These are phyloP conservation scores for Phytophthora palmivora DNA, from an alignment of 352 stramenopile species.

Conservation along the genomic window DNA sequence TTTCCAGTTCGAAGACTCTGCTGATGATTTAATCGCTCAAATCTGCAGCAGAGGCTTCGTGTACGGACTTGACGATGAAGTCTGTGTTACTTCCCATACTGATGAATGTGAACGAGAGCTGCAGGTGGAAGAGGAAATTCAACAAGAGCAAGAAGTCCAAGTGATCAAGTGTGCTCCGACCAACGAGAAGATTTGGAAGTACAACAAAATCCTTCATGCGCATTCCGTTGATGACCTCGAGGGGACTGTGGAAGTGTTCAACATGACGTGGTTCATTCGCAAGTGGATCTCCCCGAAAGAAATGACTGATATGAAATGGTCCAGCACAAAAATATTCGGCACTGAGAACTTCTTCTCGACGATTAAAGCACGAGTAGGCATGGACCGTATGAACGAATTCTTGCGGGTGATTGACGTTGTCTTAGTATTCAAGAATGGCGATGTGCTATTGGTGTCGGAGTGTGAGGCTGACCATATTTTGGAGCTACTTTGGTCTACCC, in stretches of 20 bases:
- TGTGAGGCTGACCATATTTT: conserved; percentile 51
- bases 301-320: conserved; percentile 39
- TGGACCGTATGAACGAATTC: conserved; percentile 26
- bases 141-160: conserved; percentile 41
- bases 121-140: conserved; percentile 57
- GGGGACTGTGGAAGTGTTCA: neutral
- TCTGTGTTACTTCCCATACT: conserved; percentile 47
- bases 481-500: conserved; percentile 34
- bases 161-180: conserved; percentile 7
- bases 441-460: conserved; percentile 49
- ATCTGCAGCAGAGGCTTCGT: conserved; percentile 21
- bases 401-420: conserved; percentile 46
- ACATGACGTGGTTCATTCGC: conserved; percentile 15
- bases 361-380: neutral
- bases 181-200: conserved; percentile 27
- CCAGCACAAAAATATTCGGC: conserved; percentile 32
- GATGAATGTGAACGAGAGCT: conserved; percentile 69
- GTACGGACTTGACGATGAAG: conserved; percentile 52
- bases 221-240: conserved; percentile 23
- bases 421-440: conserved; percentile 48
- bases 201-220: conserved; percentile 18
- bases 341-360: conserved; percentile 61
- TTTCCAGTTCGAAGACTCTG: conserved; percentile 21
- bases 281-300: conserved; percentile 13
- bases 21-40: conserved; percentile 29